Evolutionary conservation across 768 basidiomycete genomes (phyloP).

Genomic region (Leccinellum luteum): DNA sequence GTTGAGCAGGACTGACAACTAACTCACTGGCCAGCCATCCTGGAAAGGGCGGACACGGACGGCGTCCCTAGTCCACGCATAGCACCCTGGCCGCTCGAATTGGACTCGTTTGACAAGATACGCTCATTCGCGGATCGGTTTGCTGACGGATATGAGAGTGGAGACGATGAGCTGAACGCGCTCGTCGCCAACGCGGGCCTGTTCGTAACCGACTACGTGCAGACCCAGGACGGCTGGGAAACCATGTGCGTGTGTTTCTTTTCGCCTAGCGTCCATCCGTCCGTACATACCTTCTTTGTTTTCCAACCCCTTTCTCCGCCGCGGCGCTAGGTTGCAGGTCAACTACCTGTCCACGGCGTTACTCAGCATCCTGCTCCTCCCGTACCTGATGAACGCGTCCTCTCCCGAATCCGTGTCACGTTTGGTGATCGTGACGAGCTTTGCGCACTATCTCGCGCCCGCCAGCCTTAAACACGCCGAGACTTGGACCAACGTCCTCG

Average conservation of each 20-base stretch:
- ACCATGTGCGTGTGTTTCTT: conserved; percentile 31
- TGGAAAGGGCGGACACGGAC: conserved; percentile 8
- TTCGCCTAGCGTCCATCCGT: neutral
- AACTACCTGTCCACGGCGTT: conserved; percentile 33
- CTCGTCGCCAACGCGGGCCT: conserved; percentile 33
- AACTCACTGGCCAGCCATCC: neutral
- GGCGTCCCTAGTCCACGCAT: conserved; percentile 8
- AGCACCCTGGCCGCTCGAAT: conserved; percentile 32
- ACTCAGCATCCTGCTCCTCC: conserved; percentile 32
- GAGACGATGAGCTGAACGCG: conserved; percentile 22
- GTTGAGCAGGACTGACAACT: neutral
- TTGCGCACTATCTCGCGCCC: conserved; percentile 21
- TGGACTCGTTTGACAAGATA: conserved; percentile 30
- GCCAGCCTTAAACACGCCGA: conserved; percentile 3
- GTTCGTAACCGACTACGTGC: conserved; percentile 10
- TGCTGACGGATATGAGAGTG: conserved; percentile 1
- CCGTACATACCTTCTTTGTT: neutral
- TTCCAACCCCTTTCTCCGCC: neutral
- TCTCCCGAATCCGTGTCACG: conserved; percentile 13
- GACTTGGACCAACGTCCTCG: conserved; percentile 20
- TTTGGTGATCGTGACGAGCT: conserved; percentile 29
- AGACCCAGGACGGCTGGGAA: conserved; percentile 47
- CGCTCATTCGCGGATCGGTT: conserved; percentile 30
- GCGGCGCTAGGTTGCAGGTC: conserved; percentile 29
- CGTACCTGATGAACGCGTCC: conserved; percentile 25